phyloP scores from a whole-genome alignment of 2,329 filamentous ascomycete species.

The Trichoderma sp. region DNA sequence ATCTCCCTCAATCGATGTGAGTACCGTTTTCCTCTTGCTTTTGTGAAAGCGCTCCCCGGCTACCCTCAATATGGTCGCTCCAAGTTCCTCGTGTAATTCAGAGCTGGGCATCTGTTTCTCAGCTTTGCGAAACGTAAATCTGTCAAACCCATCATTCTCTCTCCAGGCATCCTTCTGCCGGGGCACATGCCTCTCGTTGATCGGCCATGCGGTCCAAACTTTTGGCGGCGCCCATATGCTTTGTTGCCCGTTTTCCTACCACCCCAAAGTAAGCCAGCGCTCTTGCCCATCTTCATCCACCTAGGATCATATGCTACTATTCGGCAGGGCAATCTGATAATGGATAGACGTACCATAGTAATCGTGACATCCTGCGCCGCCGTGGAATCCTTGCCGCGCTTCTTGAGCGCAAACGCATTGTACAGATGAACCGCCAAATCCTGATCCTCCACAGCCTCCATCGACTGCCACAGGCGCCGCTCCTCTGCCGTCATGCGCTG shows the following conservation, averaged over 20 bases:
- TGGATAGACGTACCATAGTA: slow-evolving; percentile 33
- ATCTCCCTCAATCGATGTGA: slow-evolving; percentile 21
- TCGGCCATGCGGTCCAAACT: slow-evolving; percentile 84
- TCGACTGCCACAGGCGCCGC: slow-evolving; percentile 60
- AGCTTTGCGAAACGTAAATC: slow-evolving; percentile 51
- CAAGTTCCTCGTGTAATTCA: slow-evolving; percentile 69
- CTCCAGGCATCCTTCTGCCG: slow-evolving; percentile 47
- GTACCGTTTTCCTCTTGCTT: slow-evolving; percentile 22
- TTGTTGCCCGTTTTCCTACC: slow-evolving; percentile 36
- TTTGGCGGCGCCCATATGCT: slow-evolving; percentile 55
- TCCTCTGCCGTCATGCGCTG: slow-evolving; percentile 61
- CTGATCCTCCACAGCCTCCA: slow-evolving; percentile 63
- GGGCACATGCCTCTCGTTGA: slow-evolving; percentile 64
- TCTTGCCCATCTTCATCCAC: not conserved
- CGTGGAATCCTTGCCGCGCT: slow-evolving; percentile 32
- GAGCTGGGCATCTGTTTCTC: slow-evolving; percentile 54
- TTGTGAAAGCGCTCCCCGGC: slow-evolving; percentile 66
- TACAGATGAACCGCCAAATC: slow-evolving; percentile 79
- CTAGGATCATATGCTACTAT: not conserved
- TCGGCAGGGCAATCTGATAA: not conserved
- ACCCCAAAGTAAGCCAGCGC: not conserved
- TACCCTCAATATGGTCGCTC: slow-evolving; percentile 63
- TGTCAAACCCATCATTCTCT: slow-evolving; percentile 49
- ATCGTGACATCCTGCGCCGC: slow-evolving; percentile 35
- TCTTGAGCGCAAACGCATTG: slow-evolving; percentile 71